These are phyloP conservation scores for Ceratorhiza oryzae-sativae DNA, from an alignment of 1,284 basidiomycete species.

Conservation along the genomic window DNA sequence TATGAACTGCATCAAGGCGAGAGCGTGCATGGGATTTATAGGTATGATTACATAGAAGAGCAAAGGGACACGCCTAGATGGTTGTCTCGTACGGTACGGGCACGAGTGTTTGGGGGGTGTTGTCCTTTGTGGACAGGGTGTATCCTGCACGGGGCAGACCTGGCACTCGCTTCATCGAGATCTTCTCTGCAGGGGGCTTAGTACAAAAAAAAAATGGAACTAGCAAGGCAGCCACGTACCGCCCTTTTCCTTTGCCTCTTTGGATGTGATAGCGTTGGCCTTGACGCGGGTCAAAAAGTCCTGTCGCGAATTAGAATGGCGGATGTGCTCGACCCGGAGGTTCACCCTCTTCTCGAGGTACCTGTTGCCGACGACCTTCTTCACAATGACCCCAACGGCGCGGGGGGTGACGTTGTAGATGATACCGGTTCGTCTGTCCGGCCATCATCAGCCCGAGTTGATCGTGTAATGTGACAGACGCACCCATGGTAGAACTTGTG, in stretches of 20 bases:
- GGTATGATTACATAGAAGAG: constrained; percentile 18
- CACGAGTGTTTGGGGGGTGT: constrained; percentile 91
- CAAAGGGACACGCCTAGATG: constrained; percentile 56
- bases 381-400: constrained; percentile 95
- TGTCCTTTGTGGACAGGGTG: constrained; percentile 77
- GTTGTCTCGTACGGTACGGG: constrained; percentile 90
- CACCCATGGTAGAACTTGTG: constrained; percentile 95
- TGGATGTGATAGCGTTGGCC: constrained; percentile 87
- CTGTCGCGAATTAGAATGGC: constrained; percentile 98
- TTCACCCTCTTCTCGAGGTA: constrained; percentile 99
- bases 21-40: constrained; percentile 37
- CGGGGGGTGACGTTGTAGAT: constrained; percentile 97
- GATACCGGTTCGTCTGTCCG: constrained; percentile 87
- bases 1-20: neutral
- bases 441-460: constrained; percentile 1
- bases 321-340: constrained; percentile 97
- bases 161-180: constrained; percentile 88
- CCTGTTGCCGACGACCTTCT: constrained; percentile 99
- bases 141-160: constrained; percentile 82
- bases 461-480: constrained; percentile 46
- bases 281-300: constrained; percentile 98
- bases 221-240: too few species aligned
- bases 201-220: constrained; percentile 24
- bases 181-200: constrained; percentile 64
- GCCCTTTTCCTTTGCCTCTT: constrained; percentile 86